Evolutionary conservation across 768 basidiomycete species (phyloP).

Genomic region (Goffeauzyma gilvescens): DNA sequence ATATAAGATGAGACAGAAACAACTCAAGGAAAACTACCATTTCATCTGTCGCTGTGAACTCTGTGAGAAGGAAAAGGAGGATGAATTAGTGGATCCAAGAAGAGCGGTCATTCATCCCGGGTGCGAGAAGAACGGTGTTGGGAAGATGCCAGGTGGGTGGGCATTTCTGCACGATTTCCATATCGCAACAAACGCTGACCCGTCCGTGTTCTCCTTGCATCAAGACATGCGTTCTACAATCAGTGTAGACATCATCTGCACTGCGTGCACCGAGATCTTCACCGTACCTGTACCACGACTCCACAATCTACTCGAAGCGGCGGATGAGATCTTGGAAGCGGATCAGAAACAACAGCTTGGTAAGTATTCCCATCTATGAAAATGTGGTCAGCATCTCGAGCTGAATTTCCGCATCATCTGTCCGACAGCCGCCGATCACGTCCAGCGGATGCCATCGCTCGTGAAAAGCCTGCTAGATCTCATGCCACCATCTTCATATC

Average conservation of each 20-base stretch:
- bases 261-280: neutral
- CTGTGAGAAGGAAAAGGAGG: conserved; percentile 33
- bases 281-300: too few relatives aligned
- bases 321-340: neutral
- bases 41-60: conserved; percentile 55
- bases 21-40: conserved; percentile 53
- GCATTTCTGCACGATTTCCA: too few relatives aligned
- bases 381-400: too few relatives aligned
- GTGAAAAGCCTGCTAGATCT: neutral
- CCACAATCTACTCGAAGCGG: neutral
- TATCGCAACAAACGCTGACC: too few relatives aligned
- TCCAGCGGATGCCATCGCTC: neutral
- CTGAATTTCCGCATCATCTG: too few relatives aligned
- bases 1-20: conserved; percentile 37
- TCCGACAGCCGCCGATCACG: too few relatives aligned
- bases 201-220: too few relatives aligned
- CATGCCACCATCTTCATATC: conserved; percentile 51
- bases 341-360: neutral
- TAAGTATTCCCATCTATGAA: neutral
- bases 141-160: conserved; percentile 15
- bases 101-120: conserved; percentile 39
- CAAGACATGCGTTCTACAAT: too few relatives aligned
- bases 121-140: conserved; percentile 5
- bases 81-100: conserved; percentile 41
- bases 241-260: too few relatives aligned